phyloP scores from a whole-genome alignment of 2,329 filamentous ascomycete genomes.

The Xylariaceae sp. region DNA sequence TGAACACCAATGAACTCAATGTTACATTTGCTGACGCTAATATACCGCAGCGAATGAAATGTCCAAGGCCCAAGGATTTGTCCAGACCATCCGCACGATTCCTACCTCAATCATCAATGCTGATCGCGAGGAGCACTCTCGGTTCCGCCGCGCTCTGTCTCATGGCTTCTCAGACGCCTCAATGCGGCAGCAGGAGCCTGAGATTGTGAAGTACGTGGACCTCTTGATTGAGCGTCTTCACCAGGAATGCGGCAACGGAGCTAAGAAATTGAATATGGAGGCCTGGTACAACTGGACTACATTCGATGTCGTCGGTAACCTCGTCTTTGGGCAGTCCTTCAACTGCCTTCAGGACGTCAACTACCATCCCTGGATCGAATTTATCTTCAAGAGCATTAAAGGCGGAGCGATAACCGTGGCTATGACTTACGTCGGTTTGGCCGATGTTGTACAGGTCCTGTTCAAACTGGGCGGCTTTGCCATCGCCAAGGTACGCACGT shows the following conservation, averaged over 20 bases:
- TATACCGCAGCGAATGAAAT: slow-evolving; percentile 32
- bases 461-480: slow-evolving; percentile 24
- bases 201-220: slow-evolving; percentile 49
- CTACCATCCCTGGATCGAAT: slow-evolving; percentile 44
- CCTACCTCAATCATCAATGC: slow-evolving; percentile 41
- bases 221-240: slow-evolving; percentile 49
- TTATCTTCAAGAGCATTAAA: slow-evolving; percentile 41
- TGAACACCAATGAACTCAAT: background rate
- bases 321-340: slow-evolving; percentile 53
- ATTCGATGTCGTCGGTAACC: slow-evolving; percentile 40
- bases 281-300: slow-evolving; percentile 48
- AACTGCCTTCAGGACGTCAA: slow-evolving; percentile 43
- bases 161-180: slow-evolving; percentile 41
- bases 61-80: slow-evolving; percentile 32
- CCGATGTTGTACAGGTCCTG: slow-evolving; percentile 32
- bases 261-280: slow-evolving; percentile 41
- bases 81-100: slow-evolving; percentile 24
- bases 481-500: slow-evolving; percentile 22
- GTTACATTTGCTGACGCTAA: background rate
- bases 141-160: slow-evolving; percentile 39
- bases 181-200: slow-evolving; percentile 41
- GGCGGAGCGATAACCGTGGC: slow-evolving; percentile 33
- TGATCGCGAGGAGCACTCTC: slow-evolving; percentile 39
- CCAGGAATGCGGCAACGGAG: slow-evolving; percentile 38
- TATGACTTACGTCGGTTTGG: slow-evolving; percentile 34